Conservation (phyloP, 148 eudicot genomes). For the Rheum nobile region DNA sequence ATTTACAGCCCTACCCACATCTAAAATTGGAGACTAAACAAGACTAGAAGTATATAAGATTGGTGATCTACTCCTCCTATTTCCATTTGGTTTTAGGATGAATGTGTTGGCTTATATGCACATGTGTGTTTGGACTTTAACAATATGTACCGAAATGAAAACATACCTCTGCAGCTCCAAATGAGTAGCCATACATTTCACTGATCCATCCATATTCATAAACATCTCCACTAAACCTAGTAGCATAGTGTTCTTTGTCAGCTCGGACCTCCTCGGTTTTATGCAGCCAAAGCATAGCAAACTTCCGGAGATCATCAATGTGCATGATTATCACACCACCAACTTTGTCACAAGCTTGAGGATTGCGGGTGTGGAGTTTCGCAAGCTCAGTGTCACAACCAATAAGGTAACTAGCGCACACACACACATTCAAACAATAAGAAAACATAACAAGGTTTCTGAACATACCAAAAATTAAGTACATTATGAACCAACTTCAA, state of each 20-base stretch:
- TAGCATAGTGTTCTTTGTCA: constrained; percentile 75
- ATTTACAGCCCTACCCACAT: too few relatives aligned
- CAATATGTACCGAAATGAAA: background rate
- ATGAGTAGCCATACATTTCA: constrained; percentile 96
- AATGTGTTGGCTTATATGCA: too few relatives aligned
- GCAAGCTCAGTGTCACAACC: constrained; percentile 92
- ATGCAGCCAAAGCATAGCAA: constrained; percentile 73
- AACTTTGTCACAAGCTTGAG: constrained; percentile 88
- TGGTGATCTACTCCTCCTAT: too few relatives aligned
- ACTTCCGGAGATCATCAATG: constrained; percentile 77
- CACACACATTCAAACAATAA: background rate
- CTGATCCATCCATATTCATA: constrained; percentile 94
- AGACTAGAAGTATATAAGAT: too few relatives aligned
- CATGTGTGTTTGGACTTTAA: too few relatives aligned
- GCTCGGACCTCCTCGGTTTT: constrained; percentile 92
- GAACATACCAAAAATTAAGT: background rate
- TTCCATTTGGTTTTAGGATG: too few relatives aligned
- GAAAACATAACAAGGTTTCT: background rate
- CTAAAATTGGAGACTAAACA: too few relatives aligned
- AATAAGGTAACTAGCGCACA: constrained; percentile 62
- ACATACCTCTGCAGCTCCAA: constrained; percentile 93
- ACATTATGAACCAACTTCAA: background rate
- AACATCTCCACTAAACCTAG: constrained; percentile 70
- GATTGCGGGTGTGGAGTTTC: constrained; percentile 77
- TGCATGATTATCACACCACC: constrained; percentile 95